Base-by-base conservation (phyloP, 2,329 filamentous ascomycete genomes). In the Plectosphaerella plurivora region DNA sequence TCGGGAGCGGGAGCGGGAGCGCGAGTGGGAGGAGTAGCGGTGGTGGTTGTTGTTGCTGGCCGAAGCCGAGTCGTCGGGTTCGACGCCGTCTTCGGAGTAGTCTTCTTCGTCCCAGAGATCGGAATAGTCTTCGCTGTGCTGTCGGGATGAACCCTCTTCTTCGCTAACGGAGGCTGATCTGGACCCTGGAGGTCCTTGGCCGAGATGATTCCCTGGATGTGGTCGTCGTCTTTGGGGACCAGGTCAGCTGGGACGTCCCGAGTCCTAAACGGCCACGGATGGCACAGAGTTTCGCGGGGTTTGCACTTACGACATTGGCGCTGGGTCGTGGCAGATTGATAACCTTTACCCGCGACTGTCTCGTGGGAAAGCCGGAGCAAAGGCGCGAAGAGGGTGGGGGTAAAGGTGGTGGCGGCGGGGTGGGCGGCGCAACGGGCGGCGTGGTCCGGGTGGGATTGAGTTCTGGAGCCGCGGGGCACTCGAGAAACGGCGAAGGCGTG, bases 21-120 rank as follows among this genome's bases (percentile, higher is more conserved):
- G 59, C 4, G 58, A 41, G 5, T 53, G 25, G 53, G 61, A 25
- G 56, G 48, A 35, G 56, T 58, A 37, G 18, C 33, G 22, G 36
- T 50, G 54, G 37, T 63, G 59, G 56, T 62, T 61, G 33, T 67
- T 69, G 61, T 65, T 70, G 57, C 65, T 69, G 33, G 65, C 65
- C 39, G 82, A 85, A 16, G 81, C 82, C 8, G 82, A 84, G 62
- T 86, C 82, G 35, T 75, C 77, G 14, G 81, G 81, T 3, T 79
- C 76, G 57, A 83, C 61, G 36, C 79, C 22, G 22, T 22, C 5
- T 22, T 22, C 79, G 62, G 76, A 76, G 56, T 73, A 70, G 49
- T 62, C 61, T 55, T 67, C 65, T 48, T 68, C 66, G 51, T 76
- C 65, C 58, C 67, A 65, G 53, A 62, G 60, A 42, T 67, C 68